phyloP scores from a whole-genome alignment of 371 early-diverging fungal species.

The Actinomucor elegans region DNA sequence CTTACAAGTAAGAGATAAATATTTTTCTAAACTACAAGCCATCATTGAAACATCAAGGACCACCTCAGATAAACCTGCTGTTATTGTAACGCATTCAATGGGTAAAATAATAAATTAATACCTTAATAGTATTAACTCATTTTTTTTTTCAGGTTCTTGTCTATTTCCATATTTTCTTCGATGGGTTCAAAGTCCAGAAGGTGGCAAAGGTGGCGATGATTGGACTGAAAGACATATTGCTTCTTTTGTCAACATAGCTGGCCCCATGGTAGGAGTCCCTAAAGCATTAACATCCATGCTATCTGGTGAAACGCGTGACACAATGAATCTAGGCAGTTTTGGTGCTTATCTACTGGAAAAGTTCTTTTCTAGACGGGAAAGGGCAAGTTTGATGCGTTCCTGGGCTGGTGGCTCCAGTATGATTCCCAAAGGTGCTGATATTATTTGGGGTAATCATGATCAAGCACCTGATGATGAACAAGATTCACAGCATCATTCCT shows the following conservation, averaged over 20 bases:
- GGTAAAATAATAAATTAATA: slow-evolving; percentile 39
- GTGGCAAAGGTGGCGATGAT: slow-evolving; percentile 71
- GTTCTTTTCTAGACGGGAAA: slow-evolving; percentile 80
- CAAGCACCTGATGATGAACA: slow-evolving; percentile 69
- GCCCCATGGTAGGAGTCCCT: slow-evolving; percentile 88
- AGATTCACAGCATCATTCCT: slow-evolving; percentile 26
- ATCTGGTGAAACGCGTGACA: slow-evolving; percentile 87
- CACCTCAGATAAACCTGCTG: slow-evolving; percentile 58
- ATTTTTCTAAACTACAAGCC: slow-evolving; percentile 79
- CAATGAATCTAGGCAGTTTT: slow-evolving; percentile 79
- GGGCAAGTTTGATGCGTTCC: slow-evolving; percentile 77
- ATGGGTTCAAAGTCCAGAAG: slow-evolving; percentile 82
- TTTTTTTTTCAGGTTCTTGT: slow-evolving; percentile 26
- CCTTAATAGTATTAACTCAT: too few relatives aligned
- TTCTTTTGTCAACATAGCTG: slow-evolving; percentile 84
- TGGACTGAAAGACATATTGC: slow-evolving; percentile 89
- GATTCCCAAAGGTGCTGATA: slow-evolving; percentile 87
- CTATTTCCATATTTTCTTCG: slow-evolving; percentile 87
- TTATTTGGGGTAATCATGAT: slow-evolving; percentile 74
- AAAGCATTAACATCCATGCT: slow-evolving; percentile 79
- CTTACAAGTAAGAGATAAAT: slow-evolving; percentile 84
- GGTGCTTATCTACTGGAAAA: slow-evolving; percentile 82
- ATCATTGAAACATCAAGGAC: slow-evolving; percentile 68
- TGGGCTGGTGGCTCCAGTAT: slow-evolving; percentile 82
- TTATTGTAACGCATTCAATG: slow-evolving; percentile 69